Base-by-base conservation (phyloP, 2,329 filamentous ascomycete genomes). In the Exophiala mesophila region DNA sequence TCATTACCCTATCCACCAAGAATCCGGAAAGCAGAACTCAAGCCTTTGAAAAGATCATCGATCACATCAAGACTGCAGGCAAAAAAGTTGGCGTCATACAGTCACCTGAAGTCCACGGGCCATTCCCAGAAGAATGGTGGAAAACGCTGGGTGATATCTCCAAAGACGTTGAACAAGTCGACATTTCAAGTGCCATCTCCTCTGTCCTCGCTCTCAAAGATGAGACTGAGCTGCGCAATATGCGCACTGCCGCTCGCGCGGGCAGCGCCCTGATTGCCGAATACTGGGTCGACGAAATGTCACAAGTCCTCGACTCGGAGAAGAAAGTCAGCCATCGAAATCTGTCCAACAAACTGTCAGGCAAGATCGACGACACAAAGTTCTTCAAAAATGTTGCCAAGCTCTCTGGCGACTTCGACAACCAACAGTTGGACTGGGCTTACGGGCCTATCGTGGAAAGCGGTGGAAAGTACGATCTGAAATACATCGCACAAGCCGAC, bases 211-310 rank as follows among this genome's bases (percentile, higher is more conserved):
- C 90, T 12, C 78, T 95, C 63, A 98, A 98, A 67, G 92, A 97
- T 61, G 89, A 96, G 64, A 85, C 83, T 58, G 92, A 98, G 67
- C 73, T 98, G 76, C 86, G 90, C 54, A 83, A 87, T 8, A 96
- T 98, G 76, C 83, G 94, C 60, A 94, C 90, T 55, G 88, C 90
- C 3, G 92, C 92, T 41, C 85, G 92, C 61, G 90, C 92, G 34
- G 96, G 89, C 56, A 90, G 94, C 53, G 89, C 88, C 45, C 73
- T 97, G 47, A 94, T 97, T 82, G 88, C 88, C 37, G 88, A 90
- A 46, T 98, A 92, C 66, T 97, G 97, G 63, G 82, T 98, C 53
- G 92, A 98, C 61, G 89, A 96, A 63, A 97, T 98, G 89, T 95
- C 90, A 37, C 84, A 85, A 56, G 84, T 97, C 39, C 79, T 98